Percentiles rank a stretch among this genome's conserved stretches.
phyloP scores from a whole-genome alignment of 2,329 filamentous ascomycete genomes.

The Basipetospora chlamydospora region DNA sequence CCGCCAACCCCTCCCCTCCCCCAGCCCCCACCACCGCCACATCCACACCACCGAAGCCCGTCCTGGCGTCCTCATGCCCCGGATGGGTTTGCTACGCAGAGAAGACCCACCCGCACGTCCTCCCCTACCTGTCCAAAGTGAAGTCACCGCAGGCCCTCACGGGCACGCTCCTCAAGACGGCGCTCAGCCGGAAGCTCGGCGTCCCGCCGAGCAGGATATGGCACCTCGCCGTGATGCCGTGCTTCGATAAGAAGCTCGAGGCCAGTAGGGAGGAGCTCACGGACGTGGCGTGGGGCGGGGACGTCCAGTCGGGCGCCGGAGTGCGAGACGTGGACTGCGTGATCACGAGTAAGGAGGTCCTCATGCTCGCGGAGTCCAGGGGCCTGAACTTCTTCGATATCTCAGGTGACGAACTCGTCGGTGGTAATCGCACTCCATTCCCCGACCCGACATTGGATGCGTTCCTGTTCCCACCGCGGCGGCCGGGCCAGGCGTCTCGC shows the following conservation, averaged over 20 bases:
- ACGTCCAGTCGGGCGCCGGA: constrained; percentile 32
- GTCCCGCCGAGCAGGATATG: constrained; percentile 72
- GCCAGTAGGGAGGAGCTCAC: constrained; percentile 88
- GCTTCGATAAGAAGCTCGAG: constrained; percentile 98
- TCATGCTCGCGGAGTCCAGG: constrained; percentile 75
- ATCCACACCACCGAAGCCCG: too few relatives aligned
- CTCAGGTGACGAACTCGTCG: constrained; percentile 39
- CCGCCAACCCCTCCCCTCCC: constrained; percentile 11
- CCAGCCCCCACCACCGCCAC: too few relatives aligned
- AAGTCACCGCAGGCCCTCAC: constrained; percentile 91
- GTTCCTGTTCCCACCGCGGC: constrained; percentile 56
- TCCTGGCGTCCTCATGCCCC: constrained; percentile 81
- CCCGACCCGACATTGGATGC: constrained; percentile 55
- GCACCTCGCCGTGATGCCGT: constrained; percentile 95
- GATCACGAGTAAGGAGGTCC: constrained; percentile 86
- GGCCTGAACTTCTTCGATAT: constrained; percentile 62
- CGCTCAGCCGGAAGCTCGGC: constrained; percentile 56
- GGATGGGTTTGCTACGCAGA: constrained; percentile 99
- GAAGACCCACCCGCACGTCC: constrained; percentile 87
- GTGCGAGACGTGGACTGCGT: constrained; percentile 93
- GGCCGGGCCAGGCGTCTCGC: constrained; percentile 28
- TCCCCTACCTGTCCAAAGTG: constrained; percentile 78
- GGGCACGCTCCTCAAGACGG: constrained; percentile 80
- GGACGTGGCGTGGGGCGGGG: constrained; percentile 54
- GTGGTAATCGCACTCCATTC: constrained; percentile 34